These are phyloP conservation scores for Blakeslea trispora DNA, from an alignment of 371 early-diverging fungal genomes.

Conservation along the genomic window DNA sequence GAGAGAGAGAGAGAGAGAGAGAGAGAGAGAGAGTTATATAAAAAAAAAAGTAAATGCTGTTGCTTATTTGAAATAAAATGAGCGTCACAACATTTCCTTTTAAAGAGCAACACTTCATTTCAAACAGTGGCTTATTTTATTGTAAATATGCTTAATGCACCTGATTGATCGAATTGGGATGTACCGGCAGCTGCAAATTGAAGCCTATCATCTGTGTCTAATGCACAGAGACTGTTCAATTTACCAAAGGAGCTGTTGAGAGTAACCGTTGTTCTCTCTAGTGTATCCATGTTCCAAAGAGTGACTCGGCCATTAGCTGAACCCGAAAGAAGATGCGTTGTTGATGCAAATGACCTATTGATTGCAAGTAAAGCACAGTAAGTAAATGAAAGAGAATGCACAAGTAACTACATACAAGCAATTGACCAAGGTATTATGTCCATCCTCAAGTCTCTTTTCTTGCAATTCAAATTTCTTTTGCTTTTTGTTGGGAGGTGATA, in stretches of 20 bases:
- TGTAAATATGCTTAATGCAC: constrained; percentile 23
- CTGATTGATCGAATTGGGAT: constrained; percentile 12
- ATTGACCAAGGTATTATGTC: constrained; percentile 41
- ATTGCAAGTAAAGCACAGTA: background rate
- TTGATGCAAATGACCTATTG: constrained; percentile 20
- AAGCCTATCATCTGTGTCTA: background rate
- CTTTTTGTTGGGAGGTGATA: constrained; percentile 23
- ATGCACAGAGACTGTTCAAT: constrained; percentile 20
- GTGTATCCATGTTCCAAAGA: constrained; percentile 15
- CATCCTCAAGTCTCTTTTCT: constrained; percentile 29
- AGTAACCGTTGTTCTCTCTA: constrained; percentile 6
- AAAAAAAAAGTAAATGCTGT: constrained; percentile 4
- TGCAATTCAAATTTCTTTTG: constrained; percentile 9
- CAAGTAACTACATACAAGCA: constrained; percentile 32
- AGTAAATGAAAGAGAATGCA: background rate
- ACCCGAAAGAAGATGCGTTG: constrained; percentile 20
- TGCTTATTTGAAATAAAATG: background rate
- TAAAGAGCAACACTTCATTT: background rate
- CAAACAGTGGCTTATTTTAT: constrained; percentile 16
- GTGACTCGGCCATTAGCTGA: constrained; percentile 27
- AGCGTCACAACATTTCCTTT: constrained; percentile 1
- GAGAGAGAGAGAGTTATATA: constrained; percentile 9
- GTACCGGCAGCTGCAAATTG: constrained; percentile 28
- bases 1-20: constrained; percentile 1
- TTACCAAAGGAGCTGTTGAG: constrained; percentile 15